Conservation (phyloP, 768 basidiomycete genomes). For the Mycena metata region DNA sequence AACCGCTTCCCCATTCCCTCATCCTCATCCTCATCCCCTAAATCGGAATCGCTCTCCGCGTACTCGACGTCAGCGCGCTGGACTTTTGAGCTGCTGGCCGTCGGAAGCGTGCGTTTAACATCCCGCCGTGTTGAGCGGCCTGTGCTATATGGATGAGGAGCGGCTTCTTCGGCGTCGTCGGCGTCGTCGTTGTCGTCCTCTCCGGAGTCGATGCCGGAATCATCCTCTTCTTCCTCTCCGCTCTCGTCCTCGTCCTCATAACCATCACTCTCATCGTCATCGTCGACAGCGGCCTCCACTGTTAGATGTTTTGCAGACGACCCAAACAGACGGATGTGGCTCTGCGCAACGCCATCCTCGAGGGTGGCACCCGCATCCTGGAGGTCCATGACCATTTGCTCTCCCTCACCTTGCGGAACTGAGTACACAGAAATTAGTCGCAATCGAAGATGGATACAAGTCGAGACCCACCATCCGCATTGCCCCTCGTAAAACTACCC, state of each 20-base stretch:
- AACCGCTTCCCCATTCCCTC: slow-evolving; percentile 48
- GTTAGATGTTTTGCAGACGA: slow-evolving; percentile 81
- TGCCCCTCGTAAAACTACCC: slow-evolving; percentile 91
- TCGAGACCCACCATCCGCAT: slow-evolving; percentile 65
- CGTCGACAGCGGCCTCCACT: slow-evolving; percentile 56
- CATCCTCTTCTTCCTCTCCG: slow-evolving; percentile 48
- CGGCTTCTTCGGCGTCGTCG: slow-evolving; percentile 50
- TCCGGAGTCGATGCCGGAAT: slow-evolving; percentile 46
- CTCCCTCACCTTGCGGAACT: slow-evolving; percentile 93
- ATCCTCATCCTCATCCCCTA: slow-evolving; percentile 62
- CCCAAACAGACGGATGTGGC: slow-evolving; percentile 87
- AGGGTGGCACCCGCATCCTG: slow-evolving; percentile 90
- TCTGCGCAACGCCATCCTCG: slow-evolving; percentile 84
- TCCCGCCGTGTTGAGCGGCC: slow-evolving; percentile 68
- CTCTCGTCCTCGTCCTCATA: slow-evolving; percentile 47
- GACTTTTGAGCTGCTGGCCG: slow-evolving; percentile 46
- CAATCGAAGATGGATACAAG: not conserved
- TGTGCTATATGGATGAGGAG: slow-evolving; percentile 52
- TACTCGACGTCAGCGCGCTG: slow-evolving; percentile 67
- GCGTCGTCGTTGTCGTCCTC: slow-evolving; percentile 49
- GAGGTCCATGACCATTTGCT: slow-evolving; percentile 97
- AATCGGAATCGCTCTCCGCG: slow-evolving; percentile 86
- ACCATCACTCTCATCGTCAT: slow-evolving; percentile 49
- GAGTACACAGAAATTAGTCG: slow-evolving; percentile 17
- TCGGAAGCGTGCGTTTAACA: slow-evolving; percentile 56